A percentile compares a stretch with the other conserved stretches of the same genome.
phyloP scores from a whole-genome alignment of 176 grass and related monocot genomes.

The Avena sativa region DNA sequence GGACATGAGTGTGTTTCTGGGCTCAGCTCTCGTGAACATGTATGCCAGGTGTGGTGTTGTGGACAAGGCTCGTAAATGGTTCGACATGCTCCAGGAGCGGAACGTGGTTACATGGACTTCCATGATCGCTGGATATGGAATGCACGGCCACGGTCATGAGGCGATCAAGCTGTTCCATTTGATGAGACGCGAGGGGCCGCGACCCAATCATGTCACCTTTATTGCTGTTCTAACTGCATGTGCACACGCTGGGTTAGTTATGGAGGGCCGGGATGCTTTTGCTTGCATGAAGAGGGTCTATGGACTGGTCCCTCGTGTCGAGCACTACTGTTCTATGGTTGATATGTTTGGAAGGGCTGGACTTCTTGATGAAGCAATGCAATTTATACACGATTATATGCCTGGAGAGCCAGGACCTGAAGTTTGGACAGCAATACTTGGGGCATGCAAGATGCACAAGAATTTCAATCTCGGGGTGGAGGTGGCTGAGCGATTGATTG shows the following conservation, averaged over 20 bases:
- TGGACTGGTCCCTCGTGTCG: conserved; percentile 61
- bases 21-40: conserved; percentile 80
- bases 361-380: conserved; percentile 71
- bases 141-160: conserved; percentile 71
- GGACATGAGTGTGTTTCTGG: conserved; percentile 63
- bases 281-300: conserved; percentile 67
- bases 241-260: conserved; percentile 71
- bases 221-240: conserved; percentile 76
- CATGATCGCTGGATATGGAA: conserved; percentile 82
- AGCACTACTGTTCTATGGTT: conserved; percentile 86
- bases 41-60: conserved; percentile 77
- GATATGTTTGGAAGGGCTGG: conserved; percentile 89
- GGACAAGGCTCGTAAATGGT: conserved; percentile 61
- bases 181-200: conserved; percentile 52
- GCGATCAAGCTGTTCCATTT: conserved; percentile 61
- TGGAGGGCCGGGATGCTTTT: conserved; percentile 61
- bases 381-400: conserved; percentile 63
- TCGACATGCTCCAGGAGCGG: conserved; percentile 53
- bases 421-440: conserved; percentile 88
- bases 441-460: conserved; percentile 82
- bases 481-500: conserved; percentile 61
- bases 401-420: conserved; percentile 50
- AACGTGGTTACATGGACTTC: conserved; percentile 77
- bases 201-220: conserved; percentile 88
- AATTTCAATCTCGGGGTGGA: conserved; percentile 65